Conservation (phyloP, 1,139 yeast genomes). For the Protomyces pachydermus region DNA sequence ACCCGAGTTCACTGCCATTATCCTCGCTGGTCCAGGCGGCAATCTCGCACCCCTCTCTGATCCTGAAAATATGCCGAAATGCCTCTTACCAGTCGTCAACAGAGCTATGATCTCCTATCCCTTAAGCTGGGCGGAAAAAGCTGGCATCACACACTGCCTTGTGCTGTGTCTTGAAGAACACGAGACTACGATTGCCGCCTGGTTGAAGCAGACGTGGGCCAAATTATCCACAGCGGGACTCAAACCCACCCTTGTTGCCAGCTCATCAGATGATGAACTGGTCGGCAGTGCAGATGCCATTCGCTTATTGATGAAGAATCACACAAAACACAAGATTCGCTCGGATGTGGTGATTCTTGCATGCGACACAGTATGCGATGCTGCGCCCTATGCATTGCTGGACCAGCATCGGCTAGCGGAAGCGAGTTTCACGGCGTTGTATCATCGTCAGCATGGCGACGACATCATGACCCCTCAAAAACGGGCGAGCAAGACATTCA, state of each 20-base stretch:
- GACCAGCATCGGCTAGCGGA: slow-evolving; percentile 62
- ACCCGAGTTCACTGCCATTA: slow-evolving; percentile 28
- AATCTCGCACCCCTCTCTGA: slow-evolving; percentile 30
- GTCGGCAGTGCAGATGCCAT: slow-evolving; percentile 52
- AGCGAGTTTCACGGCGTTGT: slow-evolving; percentile 26
- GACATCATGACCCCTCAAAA: slow-evolving; percentile 15
- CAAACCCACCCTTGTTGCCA: slow-evolving; percentile 30
- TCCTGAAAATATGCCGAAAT: slow-evolving; percentile 52
- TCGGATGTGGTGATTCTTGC: slow-evolving; percentile 73
- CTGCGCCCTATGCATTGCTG: slow-evolving; percentile 82
- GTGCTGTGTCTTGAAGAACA: slow-evolving; percentile 49
- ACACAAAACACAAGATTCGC: slow-evolving; percentile 31
- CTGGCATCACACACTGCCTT: slow-evolving; percentile 61
- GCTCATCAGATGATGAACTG: slow-evolving; percentile 29
- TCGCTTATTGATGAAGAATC: slow-evolving; percentile 34
- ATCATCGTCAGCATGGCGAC: slow-evolving; percentile 17
- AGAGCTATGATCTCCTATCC: slow-evolving; percentile 85
- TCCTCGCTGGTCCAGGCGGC: slow-evolving; percentile 30
- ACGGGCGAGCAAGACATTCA: slow-evolving; percentile 24
- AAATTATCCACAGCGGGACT: slow-evolving; percentile 25
- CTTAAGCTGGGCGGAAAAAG: slow-evolving; percentile 87
- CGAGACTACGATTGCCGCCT: slow-evolving; percentile 34
- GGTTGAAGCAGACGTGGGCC: slow-evolving; percentile 31
- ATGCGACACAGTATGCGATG: slow-evolving; percentile 86
- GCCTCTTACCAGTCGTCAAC: slow-evolving; percentile 83